Base-by-base conservation (phyloP, 441 rosid genomes). In the Corymbia citriodora region DNA sequence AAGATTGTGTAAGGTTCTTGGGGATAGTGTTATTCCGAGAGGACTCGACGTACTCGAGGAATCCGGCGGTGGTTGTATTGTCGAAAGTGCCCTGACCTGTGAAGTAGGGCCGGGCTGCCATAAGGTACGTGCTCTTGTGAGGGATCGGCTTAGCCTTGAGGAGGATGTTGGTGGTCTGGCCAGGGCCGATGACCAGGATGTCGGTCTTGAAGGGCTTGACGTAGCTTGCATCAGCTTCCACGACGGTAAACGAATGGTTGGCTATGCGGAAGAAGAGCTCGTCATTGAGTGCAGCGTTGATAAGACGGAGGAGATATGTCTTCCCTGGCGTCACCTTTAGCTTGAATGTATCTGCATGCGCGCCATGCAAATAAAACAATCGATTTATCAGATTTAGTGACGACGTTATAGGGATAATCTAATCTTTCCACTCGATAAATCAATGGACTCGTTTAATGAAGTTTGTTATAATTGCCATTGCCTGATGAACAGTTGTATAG, bases 211-310 rank as follows among this genome's bases (percentile, higher is more conserved):
- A 96, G 53, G 98, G 98, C 92, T 97, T 95, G 25, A 96, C 94
- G 81, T 97, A 97, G 90, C 17, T 19, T 7, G 99, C 98, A 63
- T 96, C 98, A 54, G 96, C 97, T 90, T 96, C 98, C 7, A 96
- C 96, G 23, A 96, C 94, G 8, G 96, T 95, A 17, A 96, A 50
- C 40, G 91, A 93, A 88, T 95, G 98, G 91, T 95, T 95, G 55
- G 98, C 98, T 65, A 96, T 94, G 91, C 94, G 93, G 93, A 96
- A 95, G 91, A 95, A 97, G 85, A 96, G 93, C 50, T 96, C 98
- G 45, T 93, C 94, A 90, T 96, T 93, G 83, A 95, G 94, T 54
- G 95, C 95, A 91, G 93, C 93, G 86, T 94, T 95, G 93, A 95
- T 94, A 87, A 95, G 16, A 36, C 97, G 91, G 5, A 95, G 93